Base-by-base conservation (phyloP, 768 basidiomycete genomes). In the Kwoniella botswanensis region DNA sequence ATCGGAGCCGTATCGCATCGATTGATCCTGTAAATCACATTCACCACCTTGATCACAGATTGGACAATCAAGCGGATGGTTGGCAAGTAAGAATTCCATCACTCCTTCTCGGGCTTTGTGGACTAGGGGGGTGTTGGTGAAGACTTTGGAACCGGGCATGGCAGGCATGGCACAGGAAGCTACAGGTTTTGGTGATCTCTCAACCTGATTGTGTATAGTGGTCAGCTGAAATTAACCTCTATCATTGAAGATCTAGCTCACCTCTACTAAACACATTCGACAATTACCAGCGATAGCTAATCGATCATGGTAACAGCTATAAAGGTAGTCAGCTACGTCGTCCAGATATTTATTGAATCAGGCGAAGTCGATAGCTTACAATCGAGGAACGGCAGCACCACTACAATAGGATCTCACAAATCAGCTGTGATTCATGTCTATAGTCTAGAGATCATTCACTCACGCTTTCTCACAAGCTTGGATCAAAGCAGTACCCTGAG, bases 11-110 rank as follows among this genome's bases (percentile, higher is more conserved):
- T 98, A 99, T 65, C 96, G 91, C 94, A 98, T 98, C 15, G 96
- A 96, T 84, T 98, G 96, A 85, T 98, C 96, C 86, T 98, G 96
- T 9, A 98, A 88, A 83, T 98, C 95, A 83, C 95, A 99, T 88
- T 98, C 95, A 68, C 97, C 96, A 82, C 95, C 96, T 85, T 98
- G 95, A 83, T 99, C 97, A 79, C 97, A 99, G 73, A 98, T 92
- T 22, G 97, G 97, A 85, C 97, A 99, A 83, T 99, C 97, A 67
- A 99, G 88, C 2, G 97, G 97, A 80, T 99, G 97, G 85, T 99
- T 98, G 69, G 96, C 89, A 71, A 98, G 89, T 50, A 98, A 88
- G 85, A 98, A 97, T 82, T 98, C 97, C 97, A 99, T 98, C 70
- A 98, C 96, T 62, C 97, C 97, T 84, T 97, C 94, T 22, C 94